Percentiles rank a stretch among this genome's conserved stretches.
Evolutionary conservation across 73 alveolate genomes (phyloP).

Genomic region (Stentor roeselii): DNA sequence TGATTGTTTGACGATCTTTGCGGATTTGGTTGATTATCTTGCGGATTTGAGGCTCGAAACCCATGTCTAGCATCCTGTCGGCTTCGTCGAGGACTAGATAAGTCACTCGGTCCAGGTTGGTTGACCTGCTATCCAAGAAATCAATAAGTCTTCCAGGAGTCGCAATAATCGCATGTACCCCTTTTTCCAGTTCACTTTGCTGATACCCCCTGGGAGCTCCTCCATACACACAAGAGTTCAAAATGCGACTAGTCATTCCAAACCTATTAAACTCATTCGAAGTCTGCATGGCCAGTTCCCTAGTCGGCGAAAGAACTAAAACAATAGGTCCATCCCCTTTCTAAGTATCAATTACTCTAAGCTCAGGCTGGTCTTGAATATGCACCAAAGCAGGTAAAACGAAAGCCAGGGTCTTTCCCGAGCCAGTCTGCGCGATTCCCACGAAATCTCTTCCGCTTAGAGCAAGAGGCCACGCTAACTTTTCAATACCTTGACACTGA

Average conservation of each 20-base stretch:
- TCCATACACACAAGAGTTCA: constrained; percentile 68
- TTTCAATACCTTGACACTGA: constrained; percentile 30
- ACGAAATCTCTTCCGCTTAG: constrained; percentile 90
- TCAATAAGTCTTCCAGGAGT: constrained; percentile 94
- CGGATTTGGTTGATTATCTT: constrained; percentile 55
- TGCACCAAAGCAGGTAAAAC: constrained; percentile 93
- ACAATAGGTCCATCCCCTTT: constrained; percentile 95
- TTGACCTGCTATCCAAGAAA: constrained; percentile 78
- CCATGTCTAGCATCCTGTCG: constrained; percentile 96
- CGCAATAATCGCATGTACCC: constrained; percentile 71
- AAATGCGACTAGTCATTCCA: constrained; percentile 49
- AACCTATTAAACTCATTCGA: constrained; percentile 53
- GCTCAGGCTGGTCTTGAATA: constrained; percentile 65
- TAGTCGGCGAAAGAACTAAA: constrained; percentile 94
- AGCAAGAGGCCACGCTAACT: constrained; percentile 56
- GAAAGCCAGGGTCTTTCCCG: constrained; percentile 94
- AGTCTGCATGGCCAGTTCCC: constrained; percentile 89
- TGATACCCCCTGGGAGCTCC: constrained; percentile 66
- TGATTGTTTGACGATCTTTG: constrained; percentile 74
- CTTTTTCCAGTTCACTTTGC: constrained; percentile 48
- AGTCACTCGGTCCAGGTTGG: constrained; percentile 77
- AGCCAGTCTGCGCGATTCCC: constrained; percentile 95
- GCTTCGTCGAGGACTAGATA: constrained; percentile 96
- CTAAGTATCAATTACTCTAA: constrained; percentile 42
- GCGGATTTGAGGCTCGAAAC: constrained; percentile 70